Base-by-base conservation (phyloP, 2,329 filamentous ascomycete species). In the Calonectria multiphialidica region DNA sequence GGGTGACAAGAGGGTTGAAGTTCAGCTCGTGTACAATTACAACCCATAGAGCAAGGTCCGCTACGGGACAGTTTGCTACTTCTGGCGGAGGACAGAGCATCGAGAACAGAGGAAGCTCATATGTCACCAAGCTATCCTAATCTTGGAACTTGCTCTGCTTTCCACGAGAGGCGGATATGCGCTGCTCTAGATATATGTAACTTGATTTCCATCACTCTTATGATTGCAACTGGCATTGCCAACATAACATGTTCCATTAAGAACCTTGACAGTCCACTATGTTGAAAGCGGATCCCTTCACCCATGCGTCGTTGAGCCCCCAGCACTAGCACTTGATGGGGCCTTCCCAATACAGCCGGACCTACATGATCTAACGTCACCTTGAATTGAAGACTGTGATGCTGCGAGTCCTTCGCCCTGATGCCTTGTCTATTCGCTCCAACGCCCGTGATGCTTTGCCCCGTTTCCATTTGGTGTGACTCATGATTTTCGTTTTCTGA, bases 1-100 rank as follows among this genome's bases (percentile, higher is more conserved):
- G 85, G 87, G 81, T 23, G 79, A 77, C 3, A 80, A 90, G 84
- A 85, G 85, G 75, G 86, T 85, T 40, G 84, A 85, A 77, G 83
- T 90, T 69, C 85, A 86, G 78, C 83, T 92, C 76, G 85, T 92
- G 44, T 92, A 92, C 78, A 89, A 92, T 80, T 92, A 79, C 73
- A 57, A 84, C 67, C 72, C 75, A n/a, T 80, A 79, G 71, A 68
- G 2, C 10, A 16, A 8, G 1, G 6, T 47, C 33, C 6, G 7
- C 9, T 30, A 16, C 40, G 37, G 16, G 15, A n/a, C 13, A 50
- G 35, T 40, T 21, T 25, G 10, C 18, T 12, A 42, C 44, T 37
- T 55, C 25, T 40, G 7, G 35, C 12, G 30, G 28, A 33, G 3
- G 30, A 49, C 25, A 15, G 33, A 28, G 45, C 15, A 25, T 30